These are phyloP conservation scores for Pichia nanzhaoensis DNA, from an alignment of 805 yeast species.

Conservation along the genomic window DNA sequence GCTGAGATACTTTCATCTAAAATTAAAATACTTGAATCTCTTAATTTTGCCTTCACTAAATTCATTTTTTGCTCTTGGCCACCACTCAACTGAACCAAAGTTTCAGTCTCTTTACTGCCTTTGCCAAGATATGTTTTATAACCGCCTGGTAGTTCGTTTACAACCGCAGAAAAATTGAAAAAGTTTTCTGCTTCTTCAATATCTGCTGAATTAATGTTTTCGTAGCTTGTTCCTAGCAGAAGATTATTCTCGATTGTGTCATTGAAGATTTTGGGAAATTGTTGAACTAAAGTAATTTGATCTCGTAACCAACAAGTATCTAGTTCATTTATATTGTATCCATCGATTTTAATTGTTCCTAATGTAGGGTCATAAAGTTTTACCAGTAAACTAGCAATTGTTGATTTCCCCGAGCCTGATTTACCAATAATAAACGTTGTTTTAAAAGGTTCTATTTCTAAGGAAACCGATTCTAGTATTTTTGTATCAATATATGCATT, in stretches of 20 bases:
- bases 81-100: conserved; percentile 57
- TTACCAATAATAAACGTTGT: conserved; percentile 69
- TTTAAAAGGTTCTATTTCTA: conserved; percentile 39
- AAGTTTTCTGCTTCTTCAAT: conserved; percentile 41
- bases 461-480: conserved; percentile 42
- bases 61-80: conserved; percentile 87
- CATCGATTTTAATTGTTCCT: conserved; percentile 61
- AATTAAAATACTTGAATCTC: conserved; percentile 68
- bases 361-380: conserved; percentile 46
- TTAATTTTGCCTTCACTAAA: conserved; percentile 71
- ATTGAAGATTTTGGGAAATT: conserved; percentile 57
- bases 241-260: conserved; percentile 61
- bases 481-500: conserved; percentile 4
- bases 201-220: conserved; percentile 24
- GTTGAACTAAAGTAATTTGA: conserved; percentile 70
- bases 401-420: conserved; percentile 93
- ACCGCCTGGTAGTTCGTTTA: conserved; percentile 47
- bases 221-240: conserved; percentile 19
- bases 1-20: conserved; percentile 88
- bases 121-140: conserved; percentile 41
- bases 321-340: conserved; percentile 37
- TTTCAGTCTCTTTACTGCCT: conserved; percentile 3
- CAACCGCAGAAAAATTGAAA: conserved; percentile 45
- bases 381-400: conserved; percentile 57
- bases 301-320: conserved; percentile 47